These are phyloP conservation scores for Elaphomyces granulatus DNA, from an alignment of 495 filamentous ascomycete species.

Conservation along the genomic window DNA sequence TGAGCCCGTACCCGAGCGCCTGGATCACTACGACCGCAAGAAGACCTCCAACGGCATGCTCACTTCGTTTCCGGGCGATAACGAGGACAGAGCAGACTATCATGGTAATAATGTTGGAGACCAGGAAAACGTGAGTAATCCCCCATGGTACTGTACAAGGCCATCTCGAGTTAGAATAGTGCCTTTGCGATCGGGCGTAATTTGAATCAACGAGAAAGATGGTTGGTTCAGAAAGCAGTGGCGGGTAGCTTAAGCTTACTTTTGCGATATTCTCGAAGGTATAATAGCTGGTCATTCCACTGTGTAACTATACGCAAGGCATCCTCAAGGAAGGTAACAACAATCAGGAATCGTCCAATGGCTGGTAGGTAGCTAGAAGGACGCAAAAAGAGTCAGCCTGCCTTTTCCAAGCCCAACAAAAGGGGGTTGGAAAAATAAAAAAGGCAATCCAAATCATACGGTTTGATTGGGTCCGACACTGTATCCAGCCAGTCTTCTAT, in stretches of 20 bases:
- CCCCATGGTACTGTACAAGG: slow-evolving; percentile 76
- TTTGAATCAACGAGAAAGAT: no score
- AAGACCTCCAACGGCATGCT: slow-evolving; percentile 81
- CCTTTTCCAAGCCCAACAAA: slow-evolving; percentile 1
- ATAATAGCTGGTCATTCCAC: slow-evolving; percentile 91
- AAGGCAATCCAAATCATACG: slow-evolving; percentile 48
- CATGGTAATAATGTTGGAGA: slow-evolving; percentile 87
- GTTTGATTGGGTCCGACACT: slow-evolving; percentile 80
- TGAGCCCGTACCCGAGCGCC: slow-evolving; percentile 90
- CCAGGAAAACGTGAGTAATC: slow-evolving; percentile 85
- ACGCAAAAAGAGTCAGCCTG: slow-evolving; percentile 23
- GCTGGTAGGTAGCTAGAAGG: slow-evolving; percentile 70
- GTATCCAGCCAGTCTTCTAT: slow-evolving; percentile 93
- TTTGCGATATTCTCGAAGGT: slow-evolving; percentile 82
- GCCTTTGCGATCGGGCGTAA: no score
- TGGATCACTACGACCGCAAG: slow-evolving; percentile 89
- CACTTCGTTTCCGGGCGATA: slow-evolving; percentile 80
- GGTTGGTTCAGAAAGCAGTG: no score
- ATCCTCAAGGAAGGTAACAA: slow-evolving; percentile 97
- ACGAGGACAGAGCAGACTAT: slow-evolving; percentile 64
- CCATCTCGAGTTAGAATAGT: no score
- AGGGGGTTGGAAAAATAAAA: slow-evolving; percentile 2
- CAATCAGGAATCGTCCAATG: slow-evolving; percentile 93
- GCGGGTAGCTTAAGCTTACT: no score
- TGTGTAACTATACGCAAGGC: slow-evolving; percentile 91